Conservation (phyloP, 495 filamentous ascomycete species). For the Xylona heveae region DNA sequence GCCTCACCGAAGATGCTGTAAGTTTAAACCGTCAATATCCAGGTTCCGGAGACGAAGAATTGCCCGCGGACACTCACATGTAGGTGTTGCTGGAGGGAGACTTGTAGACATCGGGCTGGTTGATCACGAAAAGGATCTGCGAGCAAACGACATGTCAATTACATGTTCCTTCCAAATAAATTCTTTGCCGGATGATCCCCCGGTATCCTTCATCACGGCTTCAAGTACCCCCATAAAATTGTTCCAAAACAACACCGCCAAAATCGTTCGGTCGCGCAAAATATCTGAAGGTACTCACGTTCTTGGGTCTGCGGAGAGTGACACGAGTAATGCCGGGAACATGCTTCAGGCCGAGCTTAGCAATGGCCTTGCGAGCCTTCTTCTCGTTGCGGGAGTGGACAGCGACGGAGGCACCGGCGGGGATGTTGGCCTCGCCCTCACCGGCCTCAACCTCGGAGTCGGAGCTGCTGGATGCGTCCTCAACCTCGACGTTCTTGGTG, state of each 20-base stretch:
- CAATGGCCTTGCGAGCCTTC: constrained; percentile 97
- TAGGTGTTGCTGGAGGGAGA: constrained; percentile 96
- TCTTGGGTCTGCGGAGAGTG: constrained; percentile 93
- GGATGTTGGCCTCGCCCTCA: constrained; percentile 40
- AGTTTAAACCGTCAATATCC: constrained; percentile 5
- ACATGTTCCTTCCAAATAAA: too few species aligned
- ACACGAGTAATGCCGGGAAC: constrained; percentile 95
- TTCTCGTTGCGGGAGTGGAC: constrained; percentile 99
- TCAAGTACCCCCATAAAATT: too few species aligned
- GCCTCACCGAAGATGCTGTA: constrained; percentile 96
- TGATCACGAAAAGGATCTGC: constrained; percentile 98
- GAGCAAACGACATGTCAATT: too few species aligned
- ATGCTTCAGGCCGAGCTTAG: constrained; percentile 91
- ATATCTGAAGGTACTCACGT: constrained; percentile 36
- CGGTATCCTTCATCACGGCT: too few species aligned
- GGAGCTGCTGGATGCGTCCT: constrained; percentile 63
- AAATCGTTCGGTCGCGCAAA: background rate
- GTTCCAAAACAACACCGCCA: background rate
- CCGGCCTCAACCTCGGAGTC: constrained; percentile 47
- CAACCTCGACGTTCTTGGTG: constrained; percentile 39
- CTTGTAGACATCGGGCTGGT: constrained; percentile 98
- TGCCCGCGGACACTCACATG: constrained; percentile 60
- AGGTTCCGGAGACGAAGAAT: too few species aligned
- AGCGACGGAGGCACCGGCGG: constrained; percentile 59
- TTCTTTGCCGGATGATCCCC: too few species aligned